phyloP scores from a whole-genome alignment of 352 stramenopile species.

The Globisporangium lucens region DNA sequence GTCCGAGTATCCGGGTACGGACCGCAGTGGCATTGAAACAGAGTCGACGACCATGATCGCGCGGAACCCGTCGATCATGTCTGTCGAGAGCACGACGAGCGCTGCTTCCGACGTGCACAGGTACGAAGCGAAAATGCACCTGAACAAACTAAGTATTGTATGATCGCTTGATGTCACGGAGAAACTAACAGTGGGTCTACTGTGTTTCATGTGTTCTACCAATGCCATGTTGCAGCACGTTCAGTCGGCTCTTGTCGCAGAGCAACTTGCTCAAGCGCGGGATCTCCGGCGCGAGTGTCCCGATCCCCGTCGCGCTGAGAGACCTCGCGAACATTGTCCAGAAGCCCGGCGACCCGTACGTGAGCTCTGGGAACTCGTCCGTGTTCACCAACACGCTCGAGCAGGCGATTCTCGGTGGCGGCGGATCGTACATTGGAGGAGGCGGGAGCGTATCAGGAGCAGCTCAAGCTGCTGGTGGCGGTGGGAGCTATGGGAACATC shows the following conservation, averaged over 20 bases:
- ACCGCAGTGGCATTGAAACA: slow-evolving; percentile 19
- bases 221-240: slow-evolving; percentile 27
- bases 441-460: slow-evolving; percentile 4
- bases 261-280: slow-evolving; percentile 56
- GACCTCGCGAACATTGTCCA: slow-evolving; percentile 30
- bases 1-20: slow-evolving; percentile 9
- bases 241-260: slow-evolving; percentile 61
- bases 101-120: slow-evolving; percentile 27
- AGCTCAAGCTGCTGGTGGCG: slow-evolving; percentile 14
- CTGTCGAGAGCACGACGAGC: slow-evolving; percentile 36
- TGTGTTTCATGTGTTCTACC: neutral
- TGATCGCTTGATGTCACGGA: neutral
- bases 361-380: slow-evolving; percentile 28
- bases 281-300: slow-evolving; percentile 25
- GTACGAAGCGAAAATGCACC: slow-evolving; percentile 6
- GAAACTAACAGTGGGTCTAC: neutral
- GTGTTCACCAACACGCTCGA: slow-evolving; percentile 58
- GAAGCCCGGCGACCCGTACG: slow-evolving; percentile 46
- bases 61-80: slow-evolving; percentile 24
- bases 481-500: slow-evolving; percentile 27
- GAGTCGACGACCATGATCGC: slow-evolving; percentile 20
- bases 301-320: slow-evolving; percentile 20
- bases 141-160: neutral
- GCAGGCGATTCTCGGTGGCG: slow-evolving; percentile 59
- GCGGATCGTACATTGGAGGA: slow-evolving; percentile 14